Evolutionary conservation across 805 yeast genomes (phyloP).

Genomic region (Metschnikowia santaceciliae): DNA sequence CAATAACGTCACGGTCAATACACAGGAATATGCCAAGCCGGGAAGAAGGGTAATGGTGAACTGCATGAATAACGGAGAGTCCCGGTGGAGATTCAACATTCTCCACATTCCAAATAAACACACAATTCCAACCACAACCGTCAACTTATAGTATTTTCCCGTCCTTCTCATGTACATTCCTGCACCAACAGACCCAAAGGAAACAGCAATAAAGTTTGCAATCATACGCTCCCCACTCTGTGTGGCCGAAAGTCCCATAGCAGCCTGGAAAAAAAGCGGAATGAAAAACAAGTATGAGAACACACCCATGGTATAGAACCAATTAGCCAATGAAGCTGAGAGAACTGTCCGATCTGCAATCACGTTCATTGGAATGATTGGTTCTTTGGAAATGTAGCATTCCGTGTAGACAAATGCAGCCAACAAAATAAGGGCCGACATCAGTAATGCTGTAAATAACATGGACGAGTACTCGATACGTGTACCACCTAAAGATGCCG

Average conservation of each 20-base stretch:
- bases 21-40: slow-evolving; percentile 63
- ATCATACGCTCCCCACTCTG: slow-evolving; percentile 54
- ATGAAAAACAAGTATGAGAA: slow-evolving; percentile 63
- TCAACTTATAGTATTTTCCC: slow-evolving; percentile 56
- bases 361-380: slow-evolving; percentile 63
- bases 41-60: slow-evolving; percentile 45
- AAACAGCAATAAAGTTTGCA: slow-evolving; percentile 67
- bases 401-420: slow-evolving; percentile 51
- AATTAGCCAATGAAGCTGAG: slow-evolving; percentile 62
- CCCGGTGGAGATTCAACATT: slow-evolving; percentile 28
- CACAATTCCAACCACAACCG: slow-evolving; percentile 38
- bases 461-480: slow-evolving; percentile 46
- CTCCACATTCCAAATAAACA: slow-evolving; percentile 45
- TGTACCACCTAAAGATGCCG: slow-evolving; percentile 64
- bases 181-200: slow-evolving; percentile 61
- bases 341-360: slow-evolving; percentile 56
- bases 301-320: slow-evolving; percentile 67
- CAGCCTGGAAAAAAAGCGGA: slow-evolving; percentile 64
- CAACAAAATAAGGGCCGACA: slow-evolving; percentile 32
- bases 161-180: slow-evolving; percentile 67
- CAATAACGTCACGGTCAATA: slow-evolving; percentile 66
- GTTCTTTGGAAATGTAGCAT: slow-evolving; percentile 50
- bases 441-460: slow-evolving; percentile 33
- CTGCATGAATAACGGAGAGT: slow-evolving; percentile 35
- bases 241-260: slow-evolving; percentile 49